Conservation (phyloP, 2,329 filamentous ascomycete species). For the Ophiostoma piceae region DNA sequence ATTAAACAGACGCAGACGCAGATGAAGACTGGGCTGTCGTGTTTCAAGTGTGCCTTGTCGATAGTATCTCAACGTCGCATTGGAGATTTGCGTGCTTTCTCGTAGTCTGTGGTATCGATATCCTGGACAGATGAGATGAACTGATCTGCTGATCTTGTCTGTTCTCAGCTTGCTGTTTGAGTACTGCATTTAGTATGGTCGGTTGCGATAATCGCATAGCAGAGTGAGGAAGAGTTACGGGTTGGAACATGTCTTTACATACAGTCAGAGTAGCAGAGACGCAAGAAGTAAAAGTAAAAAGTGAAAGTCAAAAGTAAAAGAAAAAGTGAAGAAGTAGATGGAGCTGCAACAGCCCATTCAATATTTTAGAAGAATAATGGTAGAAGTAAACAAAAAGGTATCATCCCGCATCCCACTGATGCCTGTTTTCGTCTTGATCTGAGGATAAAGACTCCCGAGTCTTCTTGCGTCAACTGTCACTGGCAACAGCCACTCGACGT, state of each 20-base stretch:
- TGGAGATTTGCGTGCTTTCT: neutral
- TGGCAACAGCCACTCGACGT: no score
- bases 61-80: neutral
- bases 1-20: no score
- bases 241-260: no score
- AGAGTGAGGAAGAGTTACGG: no score
- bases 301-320: neutral
- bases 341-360: neutral
- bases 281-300: no score
- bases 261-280: no score
- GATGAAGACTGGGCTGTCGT: neutral
- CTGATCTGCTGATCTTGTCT: neutral
- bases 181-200: no score
- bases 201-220: no score
- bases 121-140: neutral
- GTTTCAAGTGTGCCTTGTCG: neutral
- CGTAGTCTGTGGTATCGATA: no score
- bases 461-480: no score
- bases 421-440: neutral
- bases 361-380: conserved; percentile 4
- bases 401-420: conserved; percentile 17
- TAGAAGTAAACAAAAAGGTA: conserved; percentile 20
- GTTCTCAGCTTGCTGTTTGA: neutral
- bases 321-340: neutral
- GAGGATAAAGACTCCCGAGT: no score